Evolutionary conservation across 2,329 filamentous ascomycete species (phyloP), one percentile per base, ranked within the genome.

Genomic region (Alternaria consortialis): DNA sequence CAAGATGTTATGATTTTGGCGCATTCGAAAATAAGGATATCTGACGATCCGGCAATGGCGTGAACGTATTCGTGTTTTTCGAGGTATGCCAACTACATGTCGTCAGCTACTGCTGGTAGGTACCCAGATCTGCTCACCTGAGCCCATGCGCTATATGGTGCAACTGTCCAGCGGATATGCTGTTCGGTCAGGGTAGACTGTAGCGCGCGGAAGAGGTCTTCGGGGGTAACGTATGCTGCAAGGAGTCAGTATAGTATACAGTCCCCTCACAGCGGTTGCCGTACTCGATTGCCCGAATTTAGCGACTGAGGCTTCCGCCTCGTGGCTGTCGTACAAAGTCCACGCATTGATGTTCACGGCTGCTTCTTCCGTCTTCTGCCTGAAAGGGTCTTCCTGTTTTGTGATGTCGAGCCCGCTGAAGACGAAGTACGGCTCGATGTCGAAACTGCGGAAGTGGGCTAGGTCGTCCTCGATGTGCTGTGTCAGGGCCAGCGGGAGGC

Each of bases 331-430:
- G 80, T 99, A 99, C 47, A 96, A 82, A 3, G 87, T 86, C 94
- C 95, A 99, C 4, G 94, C 95, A 59, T 90, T 83, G 67, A 91
- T 87, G 53, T 92, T 93, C 67, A 90, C 89, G 50, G 86, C 86
- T 27, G 87, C 87, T 46, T 87, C 86, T 67, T 88, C 85, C 56
- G 90, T 84, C 25, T 88, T 83, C 61, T 89, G 84, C 32, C 77
- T 77, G 62, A 85, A 83, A 11, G 82, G 80, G 47, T 91, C 88
- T 42, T 78, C 77, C 72, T 94, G 90, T 73, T 91, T 90, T 39
- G 89, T 88, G 62, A 93, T 86, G 39, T 93, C 88, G 72, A 97
- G 87, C 36, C 95, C 95, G 77, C 94, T 92, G 80, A 99, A 99
- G 53, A 99, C 85, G 78, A 99, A 98, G 65, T 96, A 83, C 2